These are phyloP conservation scores for Antarctomyces pellizariae DNA, from an alignment of 495 filamentous ascomycete species.

Conservation along the genomic window DNA sequence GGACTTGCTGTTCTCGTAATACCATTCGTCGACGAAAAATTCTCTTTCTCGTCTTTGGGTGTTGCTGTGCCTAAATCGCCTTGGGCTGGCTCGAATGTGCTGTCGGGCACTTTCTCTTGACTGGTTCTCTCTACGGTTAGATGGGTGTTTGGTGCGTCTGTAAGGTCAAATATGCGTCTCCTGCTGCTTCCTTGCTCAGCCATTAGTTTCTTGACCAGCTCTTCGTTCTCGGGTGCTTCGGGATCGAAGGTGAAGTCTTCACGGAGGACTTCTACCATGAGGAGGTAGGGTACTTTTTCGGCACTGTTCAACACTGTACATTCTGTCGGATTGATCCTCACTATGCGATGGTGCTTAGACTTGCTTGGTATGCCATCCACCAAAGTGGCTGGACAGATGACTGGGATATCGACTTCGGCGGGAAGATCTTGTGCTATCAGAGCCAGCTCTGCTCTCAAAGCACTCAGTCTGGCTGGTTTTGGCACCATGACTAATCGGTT, in stretches of 20 bases:
- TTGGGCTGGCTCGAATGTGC: conserved; percentile 48
- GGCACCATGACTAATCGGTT: conserved; percentile 50
- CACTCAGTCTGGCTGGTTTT: conserved; percentile 51
- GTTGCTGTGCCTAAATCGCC: conserved; percentile 49
- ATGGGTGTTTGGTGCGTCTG: conserved; percentile 21
- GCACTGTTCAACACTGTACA: conserved; percentile 59
- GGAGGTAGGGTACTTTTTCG: conserved; percentile 50
- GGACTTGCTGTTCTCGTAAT: too few relatives aligned
- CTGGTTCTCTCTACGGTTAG: conserved; percentile 14
- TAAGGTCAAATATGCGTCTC: conserved; percentile 46
- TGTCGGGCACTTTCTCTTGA: conserved; percentile 29
- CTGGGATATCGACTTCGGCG: conserved; percentile 52
- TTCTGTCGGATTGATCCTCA: conserved; percentile 53
- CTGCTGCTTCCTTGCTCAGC: conserved; percentile 31
- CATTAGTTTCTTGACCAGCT: conserved; percentile 32
- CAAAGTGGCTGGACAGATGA: conserved; percentile 45
- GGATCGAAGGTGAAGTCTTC: conserved; percentile 60
- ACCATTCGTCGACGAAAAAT: conserved; percentile 9
- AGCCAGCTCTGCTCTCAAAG: conserved; percentile 49
- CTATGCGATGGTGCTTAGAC: conserved; percentile 50
- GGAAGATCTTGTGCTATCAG: conserved; percentile 50
- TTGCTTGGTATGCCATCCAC: conserved; percentile 36
- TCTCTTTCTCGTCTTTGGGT: conserved; percentile 29
- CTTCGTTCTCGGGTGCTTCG: conserved; percentile 36
- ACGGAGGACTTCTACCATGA: conserved; percentile 51